A percentile compares a stretch with the other conserved stretches of the same genome.
phyloP scores from a whole-genome alignment of 257 asterid genomes.

The Ilex aquifolium region DNA sequence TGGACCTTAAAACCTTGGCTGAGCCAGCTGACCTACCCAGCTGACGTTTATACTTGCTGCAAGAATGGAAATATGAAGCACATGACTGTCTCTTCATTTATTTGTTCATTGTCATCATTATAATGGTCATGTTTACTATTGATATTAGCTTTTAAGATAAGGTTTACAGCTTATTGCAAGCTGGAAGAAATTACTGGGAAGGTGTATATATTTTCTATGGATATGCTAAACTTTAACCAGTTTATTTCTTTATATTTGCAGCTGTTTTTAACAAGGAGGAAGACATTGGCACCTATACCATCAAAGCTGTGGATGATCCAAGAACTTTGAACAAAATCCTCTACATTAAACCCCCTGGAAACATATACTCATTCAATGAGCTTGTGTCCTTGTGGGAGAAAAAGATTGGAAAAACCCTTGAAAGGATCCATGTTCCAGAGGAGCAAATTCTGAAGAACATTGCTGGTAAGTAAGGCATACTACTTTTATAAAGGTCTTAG shows the following conservation, averaged over 20 bases:
- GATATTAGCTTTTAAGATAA: not conserved
- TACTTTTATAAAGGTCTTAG: not conserved
- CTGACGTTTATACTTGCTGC: no score
- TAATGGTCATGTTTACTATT: no score
- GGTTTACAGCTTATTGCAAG: not conserved
- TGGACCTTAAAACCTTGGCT: no score
- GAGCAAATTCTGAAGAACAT: conserved; percentile 41
- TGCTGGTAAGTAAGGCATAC: conserved; percentile 25
- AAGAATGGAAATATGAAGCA: no score
- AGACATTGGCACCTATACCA: conserved; percentile 44
- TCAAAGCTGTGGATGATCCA: conserved; percentile 51
- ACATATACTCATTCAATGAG: conserved; percentile 41
- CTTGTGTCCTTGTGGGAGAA: conserved; percentile 50
- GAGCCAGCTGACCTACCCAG: no score
- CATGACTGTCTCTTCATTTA: not conserved
- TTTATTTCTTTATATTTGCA: conserved; percentile 9
- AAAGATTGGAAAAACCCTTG: conserved; percentile 43
- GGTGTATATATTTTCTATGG: not conserved
- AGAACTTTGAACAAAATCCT: conserved; percentile 46
- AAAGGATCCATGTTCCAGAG: conserved; percentile 34
- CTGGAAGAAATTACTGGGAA: not conserved
- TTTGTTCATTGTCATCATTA: not conserved
- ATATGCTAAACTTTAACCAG: not conserved
- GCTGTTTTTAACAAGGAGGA: conserved; percentile 43
- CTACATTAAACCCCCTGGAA: conserved; percentile 42